These are phyloP conservation scores for Fusarium sp. DNA, from an alignment of 2,329 filamentous ascomycete species.

Conservation along the genomic window DNA sequence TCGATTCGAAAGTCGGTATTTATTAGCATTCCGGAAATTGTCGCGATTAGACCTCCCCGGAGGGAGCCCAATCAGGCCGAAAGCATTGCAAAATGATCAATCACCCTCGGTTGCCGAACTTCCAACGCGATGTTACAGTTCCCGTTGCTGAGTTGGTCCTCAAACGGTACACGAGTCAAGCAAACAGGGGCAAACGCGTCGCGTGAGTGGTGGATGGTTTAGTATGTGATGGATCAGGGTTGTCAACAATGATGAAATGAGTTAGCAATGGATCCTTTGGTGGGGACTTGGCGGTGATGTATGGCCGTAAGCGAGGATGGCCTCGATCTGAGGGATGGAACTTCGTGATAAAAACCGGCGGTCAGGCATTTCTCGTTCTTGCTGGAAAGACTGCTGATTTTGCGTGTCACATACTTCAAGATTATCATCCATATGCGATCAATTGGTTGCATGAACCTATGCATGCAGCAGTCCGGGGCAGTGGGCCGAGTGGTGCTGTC, in stretches of 20 bases:
- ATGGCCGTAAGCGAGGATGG: background rate
- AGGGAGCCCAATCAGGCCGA: background rate
- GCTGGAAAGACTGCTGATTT: background rate
- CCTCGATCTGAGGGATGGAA: background rate
- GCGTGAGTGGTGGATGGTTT: background rate
- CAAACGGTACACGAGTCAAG: background rate
- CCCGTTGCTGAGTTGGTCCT: background rate
- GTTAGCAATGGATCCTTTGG: background rate
- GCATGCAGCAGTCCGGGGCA: background rate
- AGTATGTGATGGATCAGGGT: background rate
- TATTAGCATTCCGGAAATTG: background rate
- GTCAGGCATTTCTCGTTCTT: background rate
- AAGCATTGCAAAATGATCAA: background rate
- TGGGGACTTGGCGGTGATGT: background rate
- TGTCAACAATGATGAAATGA: background rate
- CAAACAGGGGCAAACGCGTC: background rate
- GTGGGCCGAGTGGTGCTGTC: background rate
- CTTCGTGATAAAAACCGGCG: background rate
- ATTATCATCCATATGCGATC: background rate
- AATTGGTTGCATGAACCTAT: background rate
- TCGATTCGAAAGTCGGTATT: background rate
- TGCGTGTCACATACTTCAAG: background rate
- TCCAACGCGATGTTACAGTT: background rate
- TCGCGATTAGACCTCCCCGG: background rate
- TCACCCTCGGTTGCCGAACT: background rate